Conservation (phyloP, 305 asterid genomes). For the Plantago coronopus region DNA sequence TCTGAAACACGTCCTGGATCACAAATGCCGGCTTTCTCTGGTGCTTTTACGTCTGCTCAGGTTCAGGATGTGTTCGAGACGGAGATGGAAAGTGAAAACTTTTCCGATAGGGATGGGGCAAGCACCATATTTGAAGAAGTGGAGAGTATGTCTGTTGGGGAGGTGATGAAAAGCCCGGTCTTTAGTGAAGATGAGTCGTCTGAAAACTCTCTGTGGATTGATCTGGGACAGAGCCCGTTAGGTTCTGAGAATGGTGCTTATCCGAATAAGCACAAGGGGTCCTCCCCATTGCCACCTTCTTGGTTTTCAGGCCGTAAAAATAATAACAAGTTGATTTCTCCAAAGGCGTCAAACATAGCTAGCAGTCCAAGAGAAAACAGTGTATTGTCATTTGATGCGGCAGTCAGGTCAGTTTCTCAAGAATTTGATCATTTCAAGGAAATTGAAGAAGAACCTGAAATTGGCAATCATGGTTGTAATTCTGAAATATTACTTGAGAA, state of each 20-base stretch:
- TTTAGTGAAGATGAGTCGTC: conserved; percentile 94
- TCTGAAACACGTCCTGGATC: conserved; percentile 57
- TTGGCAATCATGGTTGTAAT: conserved; percentile 42
- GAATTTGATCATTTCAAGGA: conserved; percentile 71
- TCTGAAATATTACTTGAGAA: conserved; percentile 49
- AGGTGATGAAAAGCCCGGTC: conserved; percentile 88
- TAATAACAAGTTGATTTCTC: conserved; percentile 50
- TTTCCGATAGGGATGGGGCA: conserved; percentile 81
- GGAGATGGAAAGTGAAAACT: conserved; percentile 83
- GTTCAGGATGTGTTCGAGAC: conserved; percentile 89
- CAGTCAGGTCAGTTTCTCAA: conserved; percentile 81
- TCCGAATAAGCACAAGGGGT: conserved; percentile 42
- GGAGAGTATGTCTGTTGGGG: conserved; percentile 82
- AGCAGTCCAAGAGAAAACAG: conserved; percentile 57
- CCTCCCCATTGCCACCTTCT: conserved; percentile 78
- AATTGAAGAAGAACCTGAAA: conserved; percentile 63
- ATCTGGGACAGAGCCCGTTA: conserved; percentile 80
- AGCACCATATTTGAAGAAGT: conserved; percentile 92
- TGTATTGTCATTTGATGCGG: conserved; percentile 85
- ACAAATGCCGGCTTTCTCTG: conserved; percentile 93
- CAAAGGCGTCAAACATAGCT: conserved; percentile 52
- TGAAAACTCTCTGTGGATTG: conserved; percentile 93
- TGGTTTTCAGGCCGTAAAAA: conserved; percentile 78
- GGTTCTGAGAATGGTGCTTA: conserved; percentile 64
- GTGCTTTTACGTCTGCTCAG: conserved; percentile 93